Base-by-base conservation (phyloP, 805 yeast genomes). In the Lachancea sp. region DNA sequence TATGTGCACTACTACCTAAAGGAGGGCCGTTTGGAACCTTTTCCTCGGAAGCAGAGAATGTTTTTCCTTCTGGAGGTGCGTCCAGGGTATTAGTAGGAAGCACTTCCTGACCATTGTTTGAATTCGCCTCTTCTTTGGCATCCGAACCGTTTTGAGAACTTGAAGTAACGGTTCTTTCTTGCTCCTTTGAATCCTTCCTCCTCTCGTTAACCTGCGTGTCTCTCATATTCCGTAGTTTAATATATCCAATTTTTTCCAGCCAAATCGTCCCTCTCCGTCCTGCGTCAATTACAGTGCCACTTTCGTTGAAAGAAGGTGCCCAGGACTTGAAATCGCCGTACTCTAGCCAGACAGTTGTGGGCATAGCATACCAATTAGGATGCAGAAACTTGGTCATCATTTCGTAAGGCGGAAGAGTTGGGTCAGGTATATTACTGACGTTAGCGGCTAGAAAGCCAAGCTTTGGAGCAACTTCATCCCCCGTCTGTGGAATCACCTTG, bases 251-350 rank as follows among this genome's bases (percentile, higher is more conserved):
- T 49, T 71, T 76, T 43, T 74, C 77, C 22, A 73, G 55, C 80
- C 80, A 75, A 4, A 70, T 64, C 17, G 70, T 56, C 3, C 77
- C 74, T 49, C 73, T 70, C 52, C 72, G 68, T 16, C 69, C 69
- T 12, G 72, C 70, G 20, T 75, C 70, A 9, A 80, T 57, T 2
- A 78, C 74, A 6, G 78, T 68, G 15, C 71, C 72, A 26, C 71
- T 70, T 48, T 80, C 82, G 55, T 80, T 87, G 30, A 70, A 63
- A 8, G 72, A 57, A 4, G 92, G 92, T 0, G 86, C 85, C 68
- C 81, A 83, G 11, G 77, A 68, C 34, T 70, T 65, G 21, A 64
- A 58, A 11, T 68, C 68, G 29, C 67, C 70, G 42, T 70, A 71
- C 38, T 72, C 71, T 17, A 83, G 60, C 89, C 90, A 83, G 34